Evolutionary conservation across 768 basidiomycete species (phyloP).

Genomic region (Naematelia aurantialba): DNA sequence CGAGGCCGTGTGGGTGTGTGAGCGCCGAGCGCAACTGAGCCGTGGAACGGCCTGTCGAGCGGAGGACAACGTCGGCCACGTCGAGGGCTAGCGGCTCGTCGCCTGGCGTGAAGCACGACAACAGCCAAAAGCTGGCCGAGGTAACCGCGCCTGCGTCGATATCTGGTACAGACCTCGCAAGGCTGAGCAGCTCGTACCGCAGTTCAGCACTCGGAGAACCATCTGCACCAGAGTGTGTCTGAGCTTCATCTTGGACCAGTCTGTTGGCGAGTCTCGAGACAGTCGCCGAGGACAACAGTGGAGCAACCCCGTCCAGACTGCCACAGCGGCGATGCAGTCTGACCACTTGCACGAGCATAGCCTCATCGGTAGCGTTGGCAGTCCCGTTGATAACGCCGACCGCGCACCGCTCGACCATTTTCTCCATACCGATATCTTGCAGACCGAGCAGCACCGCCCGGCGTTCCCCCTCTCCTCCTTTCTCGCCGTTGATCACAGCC

Average conservation of each 20-base stretch:
- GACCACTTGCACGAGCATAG: not conserved
- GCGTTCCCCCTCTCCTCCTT: conserved; percentile 65
- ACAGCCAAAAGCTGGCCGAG: conserved; percentile 2
- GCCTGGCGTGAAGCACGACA: conserved; percentile 57
- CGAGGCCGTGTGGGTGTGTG: conserved; percentile 39
- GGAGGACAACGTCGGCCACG: conserved; percentile 47
- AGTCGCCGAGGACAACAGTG: not conserved
- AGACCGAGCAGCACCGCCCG: conserved; percentile 17
- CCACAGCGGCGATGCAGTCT: not conserved
- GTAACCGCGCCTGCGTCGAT: not conserved
- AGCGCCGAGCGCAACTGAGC: not conserved
- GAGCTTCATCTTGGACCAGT: not conserved
- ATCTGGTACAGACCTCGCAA: not conserved
- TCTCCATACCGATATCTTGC: conserved; percentile 8
- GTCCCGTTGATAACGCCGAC: not conserved
- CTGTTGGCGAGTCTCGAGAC: not conserved
- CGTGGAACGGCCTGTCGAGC: not conserved
- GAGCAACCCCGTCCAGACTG: not conserved
- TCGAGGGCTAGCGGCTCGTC: conserved; percentile 63
- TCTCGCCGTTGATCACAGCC: conserved; percentile 64
- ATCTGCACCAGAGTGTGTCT: not conserved
- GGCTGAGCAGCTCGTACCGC: conserved; percentile 8
- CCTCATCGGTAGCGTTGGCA: not conserved
- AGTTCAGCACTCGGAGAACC: not conserved
- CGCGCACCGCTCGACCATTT: too few relatives aligned